phyloP scores from a whole-genome alignment of 805 yeast genomes.

The Candida silvicultrix region DNA sequence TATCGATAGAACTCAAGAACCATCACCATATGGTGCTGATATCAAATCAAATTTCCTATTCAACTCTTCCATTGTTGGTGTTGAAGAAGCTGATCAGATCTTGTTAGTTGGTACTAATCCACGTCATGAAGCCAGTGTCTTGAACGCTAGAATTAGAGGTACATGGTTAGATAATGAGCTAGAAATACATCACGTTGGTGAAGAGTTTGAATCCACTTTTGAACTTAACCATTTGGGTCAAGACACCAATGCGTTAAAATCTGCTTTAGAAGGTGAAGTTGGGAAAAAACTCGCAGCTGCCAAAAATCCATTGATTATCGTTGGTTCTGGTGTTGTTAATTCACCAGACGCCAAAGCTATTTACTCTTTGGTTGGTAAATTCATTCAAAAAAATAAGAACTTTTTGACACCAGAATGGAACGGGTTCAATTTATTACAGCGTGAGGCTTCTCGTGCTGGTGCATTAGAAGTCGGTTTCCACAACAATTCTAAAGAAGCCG shows the following conservation, averaged over 20 bases:
- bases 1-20: slow-evolving; percentile 35
- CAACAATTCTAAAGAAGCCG: slow-evolving; percentile 27
- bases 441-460: slow-evolving; percentile 84
- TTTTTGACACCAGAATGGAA: slow-evolving; percentile 73
- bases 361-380: slow-evolving; percentile 53
- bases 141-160: slow-evolving; percentile 78
- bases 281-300: slow-evolving; percentile 67
- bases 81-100: slow-evolving; percentile 79
- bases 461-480: slow-evolving; percentile 82
- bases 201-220: slow-evolving; percentile 72
- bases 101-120: slow-evolving; percentile 83
- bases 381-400: slow-evolving; percentile 46
- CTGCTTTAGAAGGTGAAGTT: slow-evolving; percentile 58
- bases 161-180: slow-evolving; percentile 66
- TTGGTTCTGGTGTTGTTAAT: slow-evolving; percentile 76
- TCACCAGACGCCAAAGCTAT: slow-evolving; percentile 57
- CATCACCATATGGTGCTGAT: slow-evolving; percentile 61
- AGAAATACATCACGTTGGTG: slow-evolving; percentile 70
- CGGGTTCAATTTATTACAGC: slow-evolving; percentile 73
- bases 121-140: slow-evolving; percentile 83
- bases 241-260: slow-evolving; percentile 46
- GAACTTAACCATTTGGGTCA: slow-evolving; percentile 57
- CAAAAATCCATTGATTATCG: slow-evolving; percentile 67
- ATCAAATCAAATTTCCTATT: slow-evolving; percentile 73
- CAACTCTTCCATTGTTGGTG: slow-evolving; percentile 73